Evolutionary conservation across 805 yeast genomes (phyloP).

Genomic region (Millerozyma acaciae): DNA sequence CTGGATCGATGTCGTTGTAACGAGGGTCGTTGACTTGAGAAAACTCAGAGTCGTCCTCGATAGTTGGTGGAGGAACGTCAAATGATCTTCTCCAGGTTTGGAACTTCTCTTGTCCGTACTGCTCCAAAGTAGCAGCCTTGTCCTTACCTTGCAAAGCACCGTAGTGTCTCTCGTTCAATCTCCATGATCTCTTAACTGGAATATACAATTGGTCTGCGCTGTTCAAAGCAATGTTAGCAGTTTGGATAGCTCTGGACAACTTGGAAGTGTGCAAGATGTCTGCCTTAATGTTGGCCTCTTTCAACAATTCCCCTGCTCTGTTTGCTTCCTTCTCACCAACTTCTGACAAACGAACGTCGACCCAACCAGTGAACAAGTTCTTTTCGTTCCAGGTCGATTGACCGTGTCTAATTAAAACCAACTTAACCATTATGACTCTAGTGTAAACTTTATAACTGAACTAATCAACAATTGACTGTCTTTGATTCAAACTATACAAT

Average conservation of each 20-base stretch:
- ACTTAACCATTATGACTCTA: slow-evolving; percentile 45
- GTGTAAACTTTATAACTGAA: background rate
- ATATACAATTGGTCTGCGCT: slow-evolving; percentile 85
- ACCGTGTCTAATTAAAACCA: slow-evolving; percentile 96
- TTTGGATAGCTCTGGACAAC: slow-evolving; percentile 92
- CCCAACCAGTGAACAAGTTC: slow-evolving; percentile 99
- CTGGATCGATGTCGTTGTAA: slow-evolving; percentile 79
- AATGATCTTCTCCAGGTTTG: slow-evolving; percentile 96
- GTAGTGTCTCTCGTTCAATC: slow-evolving; percentile 98
- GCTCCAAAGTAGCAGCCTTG: slow-evolving; percentile 86
- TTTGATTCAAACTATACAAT: no score
- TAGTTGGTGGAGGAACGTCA: slow-evolving; percentile 93
- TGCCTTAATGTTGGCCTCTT: slow-evolving; percentile 80
- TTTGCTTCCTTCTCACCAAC: slow-evolving; percentile 87
- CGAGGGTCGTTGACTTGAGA: slow-evolving; percentile 85
- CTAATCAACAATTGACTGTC: background rate
- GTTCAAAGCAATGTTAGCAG: slow-evolving; percentile 91
- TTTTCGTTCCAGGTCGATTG: slow-evolving; percentile 99
- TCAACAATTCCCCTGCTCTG: slow-evolving; percentile 88
- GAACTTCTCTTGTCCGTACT: slow-evolving; percentile 90
- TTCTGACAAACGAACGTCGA: slow-evolving; percentile 82
- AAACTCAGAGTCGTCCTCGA: slow-evolving; percentile 72
- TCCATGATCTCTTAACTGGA: slow-evolving; percentile 94
- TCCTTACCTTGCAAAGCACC: slow-evolving; percentile 99
- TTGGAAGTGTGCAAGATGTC: slow-evolving; percentile 88